Evolutionary conservation across 2,329 filamentous ascomycete genomes (phyloP).

Genomic region (Didymella segeticola): DNA sequence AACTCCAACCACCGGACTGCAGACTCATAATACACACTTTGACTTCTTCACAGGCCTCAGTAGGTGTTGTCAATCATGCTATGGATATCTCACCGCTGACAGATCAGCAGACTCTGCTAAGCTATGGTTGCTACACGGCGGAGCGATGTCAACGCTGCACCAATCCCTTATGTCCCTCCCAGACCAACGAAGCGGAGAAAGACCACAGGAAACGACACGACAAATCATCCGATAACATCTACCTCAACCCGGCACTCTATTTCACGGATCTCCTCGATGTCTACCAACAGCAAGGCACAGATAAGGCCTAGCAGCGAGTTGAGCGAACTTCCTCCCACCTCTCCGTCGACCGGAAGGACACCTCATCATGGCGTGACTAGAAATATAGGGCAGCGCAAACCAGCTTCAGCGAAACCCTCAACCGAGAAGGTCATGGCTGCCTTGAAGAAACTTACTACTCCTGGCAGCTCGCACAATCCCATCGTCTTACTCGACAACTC

Average conservation of each 20-base stretch:
- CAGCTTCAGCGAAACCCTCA: neutral
- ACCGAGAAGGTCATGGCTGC: neutral
- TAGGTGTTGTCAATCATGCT: neutral
- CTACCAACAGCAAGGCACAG: neutral
- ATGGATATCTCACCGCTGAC: neutral
- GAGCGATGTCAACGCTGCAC: constrained; percentile 10
- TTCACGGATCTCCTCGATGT: neutral
- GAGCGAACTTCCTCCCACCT: constrained; percentile 20
- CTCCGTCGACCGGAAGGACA: constrained; percentile 5
- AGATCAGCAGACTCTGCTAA: neutral
- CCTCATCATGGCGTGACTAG: neutral
- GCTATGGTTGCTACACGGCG: constrained; percentile 21
- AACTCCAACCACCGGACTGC: neutral
- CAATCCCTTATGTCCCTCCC: neutral
- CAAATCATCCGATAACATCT: neutral
- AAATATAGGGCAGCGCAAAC: neutral
- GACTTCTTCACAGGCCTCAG: neutral
- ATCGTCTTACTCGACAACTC: constrained; percentile 31
- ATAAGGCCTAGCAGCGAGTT: neutral
- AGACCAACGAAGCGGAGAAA: neutral
- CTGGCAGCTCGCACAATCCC: constrained; percentile 30
- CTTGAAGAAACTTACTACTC: neutral
- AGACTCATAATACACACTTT: too few species aligned
- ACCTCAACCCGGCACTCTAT: neutral
- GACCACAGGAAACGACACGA: neutral